Evolutionary conservation across 176 grass and related monocot genomes (phyloP).

Genomic region (Pontederia crassipes): DNA sequence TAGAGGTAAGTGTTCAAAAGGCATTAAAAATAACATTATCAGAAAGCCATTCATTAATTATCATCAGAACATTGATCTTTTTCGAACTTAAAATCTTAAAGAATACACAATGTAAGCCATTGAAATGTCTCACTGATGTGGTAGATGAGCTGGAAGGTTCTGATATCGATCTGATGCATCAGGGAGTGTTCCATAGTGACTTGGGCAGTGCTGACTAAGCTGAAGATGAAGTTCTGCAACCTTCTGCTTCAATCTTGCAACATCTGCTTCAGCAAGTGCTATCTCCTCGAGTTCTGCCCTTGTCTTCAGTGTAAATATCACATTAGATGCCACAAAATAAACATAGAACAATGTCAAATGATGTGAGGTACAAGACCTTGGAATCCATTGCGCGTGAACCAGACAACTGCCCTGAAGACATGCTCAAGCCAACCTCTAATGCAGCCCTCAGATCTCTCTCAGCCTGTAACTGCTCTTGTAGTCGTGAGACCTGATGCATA

Average conservation of each 20-base stretch:
- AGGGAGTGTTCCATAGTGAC: slow-evolving; percentile 49
- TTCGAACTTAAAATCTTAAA: no score
- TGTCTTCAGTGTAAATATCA: slow-evolving; percentile 37
- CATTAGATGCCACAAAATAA: slow-evolving; percentile 13
- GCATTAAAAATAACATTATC: no score
- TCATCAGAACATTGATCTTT: no score
- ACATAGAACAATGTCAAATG: slow-evolving; percentile 1
- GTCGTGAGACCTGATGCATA: slow-evolving; percentile 65
- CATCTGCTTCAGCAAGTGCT: slow-evolving; percentile 9
- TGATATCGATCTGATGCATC: slow-evolving; percentile 44
- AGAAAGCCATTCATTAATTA: no score
- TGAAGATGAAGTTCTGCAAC: slow-evolving; percentile 72
- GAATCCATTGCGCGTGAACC: slow-evolving; percentile 68
- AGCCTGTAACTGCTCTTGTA: slow-evolving; percentile 97
- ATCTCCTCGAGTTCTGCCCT: slow-evolving; percentile 27
- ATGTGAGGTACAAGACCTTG: slow-evolving; percentile 36
- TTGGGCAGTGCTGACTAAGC: slow-evolving; percentile 86
- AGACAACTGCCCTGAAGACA: slow-evolving; percentile 86
- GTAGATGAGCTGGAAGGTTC: slow-evolving; percentile 51
- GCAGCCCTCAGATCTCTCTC: slow-evolving; percentile 97
- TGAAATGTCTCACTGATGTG: slow-evolving; percentile 65
- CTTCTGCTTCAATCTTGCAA: slow-evolving; percentile 5
- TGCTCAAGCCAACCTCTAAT: slow-evolving; percentile 92
- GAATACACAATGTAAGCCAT: no score
- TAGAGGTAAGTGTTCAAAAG: no score